Conservation (phyloP, 805 yeast species). For the Cyberlindnera amylophila region DNA sequence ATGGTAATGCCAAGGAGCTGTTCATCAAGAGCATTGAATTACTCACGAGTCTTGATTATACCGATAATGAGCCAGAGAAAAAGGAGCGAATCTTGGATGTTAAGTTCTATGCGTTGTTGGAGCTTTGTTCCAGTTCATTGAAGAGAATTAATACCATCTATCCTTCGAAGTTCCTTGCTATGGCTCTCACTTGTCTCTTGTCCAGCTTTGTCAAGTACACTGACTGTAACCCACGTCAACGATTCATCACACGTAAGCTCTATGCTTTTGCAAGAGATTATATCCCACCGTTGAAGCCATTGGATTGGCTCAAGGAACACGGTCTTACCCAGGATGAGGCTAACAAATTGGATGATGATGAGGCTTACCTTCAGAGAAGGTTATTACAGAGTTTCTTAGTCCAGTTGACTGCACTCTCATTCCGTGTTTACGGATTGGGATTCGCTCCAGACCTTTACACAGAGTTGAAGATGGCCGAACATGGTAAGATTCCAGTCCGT, state of each 20-base stretch:
- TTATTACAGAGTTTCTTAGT: conserved; percentile 62
- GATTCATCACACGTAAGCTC: conserved; percentile 55
- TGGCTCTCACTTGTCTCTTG: conserved; percentile 58
- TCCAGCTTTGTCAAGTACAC: conserved; percentile 45
- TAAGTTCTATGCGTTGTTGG: conserved; percentile 63
- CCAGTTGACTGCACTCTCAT: conserved; percentile 39
- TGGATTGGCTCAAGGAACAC: conserved; percentile 31
- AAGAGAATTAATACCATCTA: conserved; percentile 61
- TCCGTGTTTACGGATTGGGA: conserved; percentile 17
- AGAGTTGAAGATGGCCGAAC: conserved; percentile 13
- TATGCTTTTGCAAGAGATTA: conserved; percentile 62
- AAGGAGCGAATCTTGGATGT: conserved; percentile 30
- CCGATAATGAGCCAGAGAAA: conserved; percentile 5
- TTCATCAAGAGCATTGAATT: conserved; percentile 69
- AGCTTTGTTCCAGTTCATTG: conserved; percentile 56
- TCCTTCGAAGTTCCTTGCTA: conserved; percentile 77
- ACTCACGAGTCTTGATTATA: conserved; percentile 36
- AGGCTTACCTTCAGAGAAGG: conserved; percentile 58
- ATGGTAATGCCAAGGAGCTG: conserved; percentile 81
- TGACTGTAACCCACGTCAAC: conserved; percentile 30
- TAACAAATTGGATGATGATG: conserved; percentile 47
- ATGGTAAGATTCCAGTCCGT: conserved; percentile 11
- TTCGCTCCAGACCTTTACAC: conserved; percentile 14
- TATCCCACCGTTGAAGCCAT: conserved; percentile 43
- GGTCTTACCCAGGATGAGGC: conserved; percentile 33